Conservation (phyloP, 1,284 basidiomycete genomes). For the Melampsora abietis-canadensis region DNA sequence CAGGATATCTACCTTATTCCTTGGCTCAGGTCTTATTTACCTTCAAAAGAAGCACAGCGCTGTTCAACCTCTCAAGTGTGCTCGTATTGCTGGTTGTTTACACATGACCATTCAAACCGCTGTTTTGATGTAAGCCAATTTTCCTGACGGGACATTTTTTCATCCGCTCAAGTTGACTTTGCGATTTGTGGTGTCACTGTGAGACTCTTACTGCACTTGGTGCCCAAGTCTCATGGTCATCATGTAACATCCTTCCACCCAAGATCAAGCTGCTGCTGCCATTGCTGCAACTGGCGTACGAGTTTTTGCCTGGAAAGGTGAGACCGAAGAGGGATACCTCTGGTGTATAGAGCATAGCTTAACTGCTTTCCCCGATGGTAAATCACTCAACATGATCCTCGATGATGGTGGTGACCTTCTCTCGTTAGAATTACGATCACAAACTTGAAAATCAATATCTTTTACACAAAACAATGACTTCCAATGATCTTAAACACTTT, state of each 20-base stretch:
- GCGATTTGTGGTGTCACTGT: conserved; percentile 59
- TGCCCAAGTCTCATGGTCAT: conserved; percentile 98
- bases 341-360: conserved; percentile 99
- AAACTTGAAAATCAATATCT: no score
- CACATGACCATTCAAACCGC: conserved; percentile 95
- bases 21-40: conserved; percentile 50
- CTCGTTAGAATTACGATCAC: no score
- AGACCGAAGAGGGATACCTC: conserved; percentile 96
- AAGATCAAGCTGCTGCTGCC: conserved; percentile 93
- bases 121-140: conserved; percentile 51
- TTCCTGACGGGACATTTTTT: background rate
- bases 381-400: conserved; percentile 96
- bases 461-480: no score
- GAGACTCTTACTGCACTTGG: conserved; percentile 92
- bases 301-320: conserved; percentile 99
- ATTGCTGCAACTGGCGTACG: conserved; percentile 98
- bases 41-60: conserved; percentile 65
- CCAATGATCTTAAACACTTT: no score
- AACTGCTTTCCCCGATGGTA: conserved; percentile 64
- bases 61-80: conserved; percentile 83
- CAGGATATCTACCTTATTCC: background rate
- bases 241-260: conserved; percentile 99
- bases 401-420: conserved; percentile 98
- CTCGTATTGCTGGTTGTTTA: conserved; percentile 93
- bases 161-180: background rate